These are phyloP conservation scores for Biscogniauxia mediterranea DNA, from an alignment of 2,329 filamentous ascomycete genomes.

Conservation along the genomic window DNA sequence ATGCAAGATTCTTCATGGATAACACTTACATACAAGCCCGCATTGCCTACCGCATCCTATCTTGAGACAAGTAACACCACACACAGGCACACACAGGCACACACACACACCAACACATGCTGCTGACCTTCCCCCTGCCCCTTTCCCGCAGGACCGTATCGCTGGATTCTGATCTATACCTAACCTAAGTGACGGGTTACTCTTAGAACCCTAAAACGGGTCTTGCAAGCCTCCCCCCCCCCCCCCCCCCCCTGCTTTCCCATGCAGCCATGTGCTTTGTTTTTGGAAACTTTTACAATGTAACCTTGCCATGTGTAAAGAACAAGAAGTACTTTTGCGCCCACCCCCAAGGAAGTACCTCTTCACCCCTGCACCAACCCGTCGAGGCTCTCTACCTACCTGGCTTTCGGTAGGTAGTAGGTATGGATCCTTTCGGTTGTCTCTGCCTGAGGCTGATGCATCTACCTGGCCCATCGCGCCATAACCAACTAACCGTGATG, in stretches of 20 bases:
- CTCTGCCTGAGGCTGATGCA: background rate
- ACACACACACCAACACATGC: no score
- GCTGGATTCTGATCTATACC: background rate
- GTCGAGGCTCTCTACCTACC: background rate
- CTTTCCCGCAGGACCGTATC: background rate
- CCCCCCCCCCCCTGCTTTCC: background rate
- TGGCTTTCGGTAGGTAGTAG: background rate
- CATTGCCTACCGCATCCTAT: background rate
- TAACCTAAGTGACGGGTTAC: background rate
- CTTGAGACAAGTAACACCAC: background rate
- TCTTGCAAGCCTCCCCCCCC: background rate
- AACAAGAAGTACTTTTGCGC: background rate
- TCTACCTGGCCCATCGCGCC: background rate
- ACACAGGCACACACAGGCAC: no score
- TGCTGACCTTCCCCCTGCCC: background rate
- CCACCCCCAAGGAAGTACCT: background rate
- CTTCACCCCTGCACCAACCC: background rate
- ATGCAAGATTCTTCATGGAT: background rate
- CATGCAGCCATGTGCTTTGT: background rate
- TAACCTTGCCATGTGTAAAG: background rate
- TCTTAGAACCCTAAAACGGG: background rate
- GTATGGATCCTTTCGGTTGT: background rate
- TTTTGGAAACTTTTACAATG: background rate
- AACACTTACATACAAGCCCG: no score
- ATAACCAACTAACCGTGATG: conserved; percentile 7